These are phyloP conservation scores for Lentinus brumalis DNA, from an alignment of 768 basidiomycete species.

Conservation along the genomic window DNA sequence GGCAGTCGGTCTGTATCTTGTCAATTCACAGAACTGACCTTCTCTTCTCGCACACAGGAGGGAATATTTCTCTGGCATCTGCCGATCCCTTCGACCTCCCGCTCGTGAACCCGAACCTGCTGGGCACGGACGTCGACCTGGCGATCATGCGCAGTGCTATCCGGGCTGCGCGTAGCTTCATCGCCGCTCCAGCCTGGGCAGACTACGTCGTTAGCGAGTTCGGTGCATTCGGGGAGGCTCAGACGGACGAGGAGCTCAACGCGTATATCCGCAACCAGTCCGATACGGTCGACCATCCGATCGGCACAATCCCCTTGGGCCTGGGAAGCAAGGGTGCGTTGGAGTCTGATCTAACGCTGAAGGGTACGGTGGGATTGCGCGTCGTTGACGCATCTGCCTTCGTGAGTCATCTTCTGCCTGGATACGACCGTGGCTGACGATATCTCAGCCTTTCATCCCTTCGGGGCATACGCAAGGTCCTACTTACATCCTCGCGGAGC, in stretches of 20 bases:
- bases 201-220: conserved; percentile 8
- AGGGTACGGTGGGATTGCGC: conserved; percentile 42
- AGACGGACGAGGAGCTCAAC: conserved; percentile 10
- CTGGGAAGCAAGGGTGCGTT: conserved; percentile 39
- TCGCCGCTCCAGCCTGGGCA: conserved; percentile 6
- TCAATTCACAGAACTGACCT: background rate
- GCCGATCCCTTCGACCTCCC: conserved; percentile 23
- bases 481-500: conserved; percentile 18
- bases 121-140: conserved; percentile 29
- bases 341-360: conserved; percentile 39
- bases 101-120: conserved; percentile 22
- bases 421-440: background rate
- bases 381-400: conserved; percentile 32
- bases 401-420: conserved; percentile 3
- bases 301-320: conserved; percentile 37
- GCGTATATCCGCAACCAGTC: conserved; percentile 1
- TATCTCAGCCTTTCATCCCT: conserved; percentile 14
- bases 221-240: conserved; percentile 3
- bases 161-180: background rate
- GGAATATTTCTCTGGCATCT: conserved; percentile 20
- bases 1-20: background rate
- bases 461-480: conserved; percentile 12
- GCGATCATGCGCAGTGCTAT: conserved; percentile 25
- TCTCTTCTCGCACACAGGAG: conserved; percentile 9
- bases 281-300: conserved; percentile 3